Conservation (phyloP, 495 filamentous ascomycete genomes). For the Cetradonia linearis region DNA sequence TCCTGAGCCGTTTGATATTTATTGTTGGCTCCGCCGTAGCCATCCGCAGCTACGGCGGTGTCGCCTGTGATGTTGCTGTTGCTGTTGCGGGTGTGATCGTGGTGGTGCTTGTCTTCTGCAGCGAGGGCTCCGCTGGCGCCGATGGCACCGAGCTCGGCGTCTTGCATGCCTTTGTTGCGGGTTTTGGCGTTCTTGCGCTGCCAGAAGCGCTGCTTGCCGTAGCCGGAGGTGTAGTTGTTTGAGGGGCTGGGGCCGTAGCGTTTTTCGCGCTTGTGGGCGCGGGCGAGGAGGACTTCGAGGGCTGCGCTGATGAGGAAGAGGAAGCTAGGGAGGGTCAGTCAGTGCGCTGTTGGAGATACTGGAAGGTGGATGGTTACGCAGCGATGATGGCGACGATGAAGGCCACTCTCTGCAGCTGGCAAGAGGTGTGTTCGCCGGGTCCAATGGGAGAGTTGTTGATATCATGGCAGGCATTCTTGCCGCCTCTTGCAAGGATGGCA, state of each 20-base stretch:
- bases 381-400: slow-evolving; percentile 71
- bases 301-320: slow-evolving; percentile 58
- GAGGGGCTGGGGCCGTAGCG: slow-evolving; percentile 66
- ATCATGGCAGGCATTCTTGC: slow-evolving; percentile 51
- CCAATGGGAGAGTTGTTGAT: slow-evolving; percentile 55
- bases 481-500: slow-evolving; percentile 57
- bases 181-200: slow-evolving; percentile 20
- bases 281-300: slow-evolving; percentile 52
- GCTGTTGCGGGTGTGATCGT: slow-evolving; percentile 7
- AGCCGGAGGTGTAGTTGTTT: slow-evolving; percentile 69
- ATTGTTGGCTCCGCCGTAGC: slow-evolving; percentile 20
- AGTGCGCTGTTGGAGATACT: neutral
- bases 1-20: slow-evolving; percentile 14
- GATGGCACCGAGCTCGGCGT: slow-evolving; percentile 19
- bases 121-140: slow-evolving; percentile 19
- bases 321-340: slow-evolving; percentile 34
- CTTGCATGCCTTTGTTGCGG: slow-evolving; percentile 11
- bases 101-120: slow-evolving; percentile 18
- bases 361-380: slow-evolving; percentile 46
- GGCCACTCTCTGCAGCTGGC: slow-evolving; percentile 58
- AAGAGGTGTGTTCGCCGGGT: slow-evolving; percentile 41
- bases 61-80: slow-evolving; percentile 20
- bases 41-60: slow-evolving; percentile 16
- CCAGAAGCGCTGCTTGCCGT: slow-evolving; percentile 31
- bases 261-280: slow-evolving; percentile 67